phyloP scores from a whole-genome alignment of 1,139 yeast species.

The Meyerozyma sp. region DNA sequence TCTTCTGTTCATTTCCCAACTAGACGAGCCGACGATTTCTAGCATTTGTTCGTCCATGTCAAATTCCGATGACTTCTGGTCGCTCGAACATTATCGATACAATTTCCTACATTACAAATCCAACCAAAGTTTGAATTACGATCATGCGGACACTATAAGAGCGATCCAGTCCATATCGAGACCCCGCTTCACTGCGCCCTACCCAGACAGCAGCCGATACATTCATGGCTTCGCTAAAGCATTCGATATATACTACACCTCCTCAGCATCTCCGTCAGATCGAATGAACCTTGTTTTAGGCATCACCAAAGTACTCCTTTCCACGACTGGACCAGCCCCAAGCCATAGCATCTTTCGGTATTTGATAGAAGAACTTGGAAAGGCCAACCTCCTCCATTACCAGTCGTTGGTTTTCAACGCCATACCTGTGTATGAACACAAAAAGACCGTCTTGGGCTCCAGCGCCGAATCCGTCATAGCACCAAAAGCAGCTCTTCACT shows the following conservation, averaged over 20 bases:
- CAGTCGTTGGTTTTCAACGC: constrained; percentile 24
- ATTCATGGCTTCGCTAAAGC: constrained; percentile 10
- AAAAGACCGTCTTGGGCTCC: constrained; percentile 17
- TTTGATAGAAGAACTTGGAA: constrained; percentile 23
- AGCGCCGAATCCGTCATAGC: constrained; percentile 4
- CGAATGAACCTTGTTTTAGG: constrained; percentile 13
- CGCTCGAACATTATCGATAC: constrained; percentile 16
- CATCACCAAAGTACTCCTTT: constrained; percentile 15
- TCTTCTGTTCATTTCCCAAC: background rate
- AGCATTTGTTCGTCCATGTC: background rate
- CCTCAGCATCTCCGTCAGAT: constrained; percentile 4
- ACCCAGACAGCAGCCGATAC: constrained; percentile 16
- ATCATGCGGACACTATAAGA: constrained; percentile 20
- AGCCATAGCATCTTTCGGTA: constrained; percentile 17
- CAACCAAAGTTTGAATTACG: constrained; percentile 28
- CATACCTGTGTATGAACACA: constrained; percentile 19
- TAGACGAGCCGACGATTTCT: background rate
- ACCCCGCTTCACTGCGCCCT: constrained; percentile 13
- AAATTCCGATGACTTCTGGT: constrained; percentile 12
- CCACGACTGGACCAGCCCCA: constrained; percentile 18
- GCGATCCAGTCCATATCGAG: constrained; percentile 11
- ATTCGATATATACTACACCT: constrained; percentile 9
- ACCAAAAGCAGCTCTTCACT: constrained; percentile 15
- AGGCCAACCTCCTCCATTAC: constrained; percentile 16
- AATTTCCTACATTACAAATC: constrained; percentile 24